phyloP scores from a whole-genome alignment of 495 filamentous ascomycete genomes.

The Penicillium diatomitis region DNA sequence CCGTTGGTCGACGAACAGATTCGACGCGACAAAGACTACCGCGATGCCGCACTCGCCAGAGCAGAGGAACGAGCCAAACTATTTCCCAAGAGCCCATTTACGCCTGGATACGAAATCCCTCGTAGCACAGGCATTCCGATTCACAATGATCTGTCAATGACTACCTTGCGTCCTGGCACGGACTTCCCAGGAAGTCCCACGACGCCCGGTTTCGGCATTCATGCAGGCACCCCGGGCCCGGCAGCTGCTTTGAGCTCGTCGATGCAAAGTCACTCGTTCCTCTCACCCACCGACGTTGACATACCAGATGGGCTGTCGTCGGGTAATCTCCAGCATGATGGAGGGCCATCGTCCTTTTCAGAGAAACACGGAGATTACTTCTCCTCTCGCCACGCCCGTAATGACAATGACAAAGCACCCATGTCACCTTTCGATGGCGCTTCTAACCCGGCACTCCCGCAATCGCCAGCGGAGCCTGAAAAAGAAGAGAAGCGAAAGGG shows the following conservation, averaged over 20 bases:
- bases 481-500: conserved; percentile 64
- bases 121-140: conserved; percentile 39
- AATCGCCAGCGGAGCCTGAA: conserved; percentile 56
- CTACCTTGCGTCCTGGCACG: conserved; percentile 59
- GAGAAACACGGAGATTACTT: conserved; percentile 59
- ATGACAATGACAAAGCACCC: conserved; percentile 26
- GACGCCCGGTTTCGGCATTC: conserved; percentile 58
- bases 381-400: conserved; percentile 28
- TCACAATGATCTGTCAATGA: conserved; percentile 26
- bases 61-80: conserved; percentile 46
- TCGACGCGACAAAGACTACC: conserved; percentile 63
- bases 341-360: conserved; percentile 35
- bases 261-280: conserved; percentile 18
- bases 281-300: conserved; percentile 15
- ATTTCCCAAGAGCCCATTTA: conserved; percentile 47
- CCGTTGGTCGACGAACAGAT: conserved; percentile 86
- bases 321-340: conserved; percentile 30
- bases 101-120: conserved; percentile 51
- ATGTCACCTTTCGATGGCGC: conserved; percentile 41
- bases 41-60: conserved; percentile 53
- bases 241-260: conserved; percentile 18
- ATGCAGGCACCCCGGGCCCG: conserved; percentile 16
- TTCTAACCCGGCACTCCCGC: conserved; percentile 37
- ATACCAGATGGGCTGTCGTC: conserved; percentile 10
- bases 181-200: conserved; percentile 42